These are phyloP conservation scores for Eleusine indica DNA, from an alignment of 176 grass and related monocot species.

Conservation along the genomic window DNA sequence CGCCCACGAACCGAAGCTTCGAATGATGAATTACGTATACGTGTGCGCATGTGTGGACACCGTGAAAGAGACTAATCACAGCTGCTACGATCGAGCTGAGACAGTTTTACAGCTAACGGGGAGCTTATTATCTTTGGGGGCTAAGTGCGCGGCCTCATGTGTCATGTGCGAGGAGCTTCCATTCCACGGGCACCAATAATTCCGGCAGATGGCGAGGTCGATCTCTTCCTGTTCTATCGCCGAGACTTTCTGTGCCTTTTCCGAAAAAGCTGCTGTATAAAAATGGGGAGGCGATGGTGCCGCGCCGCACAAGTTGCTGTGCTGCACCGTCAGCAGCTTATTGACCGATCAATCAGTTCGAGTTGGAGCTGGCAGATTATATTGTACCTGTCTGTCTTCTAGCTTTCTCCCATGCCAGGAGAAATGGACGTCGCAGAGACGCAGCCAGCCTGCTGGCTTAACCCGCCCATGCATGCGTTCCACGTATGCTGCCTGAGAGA, in stretches of 20 bases:
- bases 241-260: constrained; percentile 8
- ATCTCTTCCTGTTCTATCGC: background rate
- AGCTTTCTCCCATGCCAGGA: background rate
- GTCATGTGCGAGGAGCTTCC: background rate
- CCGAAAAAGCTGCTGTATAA: background rate
- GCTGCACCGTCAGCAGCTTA: background rate
- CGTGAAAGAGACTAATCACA: background rate
- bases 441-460: constrained; percentile 1
- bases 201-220: constrained; percentile 21
- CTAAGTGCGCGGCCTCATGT: constrained; percentile 27
- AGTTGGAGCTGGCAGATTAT: background rate
- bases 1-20: background rate
- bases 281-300: background rate
- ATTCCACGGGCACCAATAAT: constrained; percentile 37
- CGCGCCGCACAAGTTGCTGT: constrained; percentile 13
- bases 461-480: background rate
- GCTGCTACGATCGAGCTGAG: background rate
- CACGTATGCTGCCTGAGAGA: background rate
- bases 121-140: background rate
- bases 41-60: background rate
- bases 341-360: background rate
- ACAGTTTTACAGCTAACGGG: constrained; percentile 35
- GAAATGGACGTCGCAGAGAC: constrained; percentile 6
- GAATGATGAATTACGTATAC: background rate
- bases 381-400: background rate